These are phyloP conservation scores for Quambalaria eucalypti DNA, from an alignment of 1,284 basidiomycete genomes.

Conservation along the genomic window DNA sequence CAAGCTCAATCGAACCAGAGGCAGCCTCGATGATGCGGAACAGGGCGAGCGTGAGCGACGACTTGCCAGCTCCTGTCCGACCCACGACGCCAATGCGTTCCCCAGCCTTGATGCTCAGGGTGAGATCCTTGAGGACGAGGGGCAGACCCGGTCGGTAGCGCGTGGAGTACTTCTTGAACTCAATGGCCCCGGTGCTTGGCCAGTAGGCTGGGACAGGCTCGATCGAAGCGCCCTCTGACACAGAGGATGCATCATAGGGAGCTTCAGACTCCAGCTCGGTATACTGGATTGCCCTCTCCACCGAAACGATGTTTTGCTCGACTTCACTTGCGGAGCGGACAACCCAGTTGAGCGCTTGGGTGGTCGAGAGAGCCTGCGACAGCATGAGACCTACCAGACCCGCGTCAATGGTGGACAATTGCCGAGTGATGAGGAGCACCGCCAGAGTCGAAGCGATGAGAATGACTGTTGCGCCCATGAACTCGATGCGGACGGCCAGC, in stretches of 20 bases:
- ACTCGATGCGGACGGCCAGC: constrained; percentile 58
- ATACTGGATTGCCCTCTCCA: constrained; percentile 55
- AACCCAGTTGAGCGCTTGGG: constrained; percentile 59
- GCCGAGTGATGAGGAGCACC: constrained; percentile 53
- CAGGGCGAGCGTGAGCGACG: constrained; percentile 58
- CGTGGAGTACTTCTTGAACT: constrained; percentile 71
- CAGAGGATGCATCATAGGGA: constrained; percentile 51
- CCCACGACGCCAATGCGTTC: constrained; percentile 64
- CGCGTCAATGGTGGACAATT: constrained; percentile 61
- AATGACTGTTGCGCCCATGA: constrained; percentile 74
- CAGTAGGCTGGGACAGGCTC: constrained; percentile 52
- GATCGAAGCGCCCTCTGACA: constrained; percentile 15
- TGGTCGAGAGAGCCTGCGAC: constrained; percentile 59
- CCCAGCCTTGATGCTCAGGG: constrained; percentile 57
- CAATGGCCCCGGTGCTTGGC: constrained; percentile 68
- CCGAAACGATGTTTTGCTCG: constrained; percentile 79
- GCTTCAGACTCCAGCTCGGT: constrained; percentile 69
- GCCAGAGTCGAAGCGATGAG: constrained; percentile 64
- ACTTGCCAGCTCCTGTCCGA: constrained; percentile 87
- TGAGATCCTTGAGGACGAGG: constrained; percentile 65
- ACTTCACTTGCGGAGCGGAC: constrained; percentile 81
- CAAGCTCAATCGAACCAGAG: constrained; percentile 68
- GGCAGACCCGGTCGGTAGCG: constrained; percentile 74
- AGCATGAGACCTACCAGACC: constrained; percentile 85
- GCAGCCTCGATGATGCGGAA: constrained; percentile 58